Conservation (phyloP, 768 basidiomycete species). For the Mycena alexandri region DNA sequence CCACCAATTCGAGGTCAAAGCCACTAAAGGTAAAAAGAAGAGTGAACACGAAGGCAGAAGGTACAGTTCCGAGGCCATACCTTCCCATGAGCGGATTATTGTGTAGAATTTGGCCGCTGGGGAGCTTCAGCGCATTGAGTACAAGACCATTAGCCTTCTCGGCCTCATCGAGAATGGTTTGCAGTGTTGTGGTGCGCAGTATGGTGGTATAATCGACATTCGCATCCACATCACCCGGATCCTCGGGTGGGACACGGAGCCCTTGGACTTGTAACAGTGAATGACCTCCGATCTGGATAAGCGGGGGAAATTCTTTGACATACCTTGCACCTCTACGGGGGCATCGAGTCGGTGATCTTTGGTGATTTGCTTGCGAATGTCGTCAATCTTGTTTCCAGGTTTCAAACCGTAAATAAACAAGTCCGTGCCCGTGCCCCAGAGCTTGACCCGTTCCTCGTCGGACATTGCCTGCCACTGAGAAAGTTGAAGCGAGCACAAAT, state of each 20-base stretch:
- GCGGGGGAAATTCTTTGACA: no score
- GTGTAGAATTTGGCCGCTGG: not conserved
- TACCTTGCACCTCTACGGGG: constrained; percentile 3
- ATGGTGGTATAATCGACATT: not conserved
- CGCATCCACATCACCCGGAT: not conserved
- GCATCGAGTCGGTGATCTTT: not conserved
- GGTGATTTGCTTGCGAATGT: not conserved
- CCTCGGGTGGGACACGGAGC: not conserved
- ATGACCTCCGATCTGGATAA: no score
- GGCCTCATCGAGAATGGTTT: not conserved
- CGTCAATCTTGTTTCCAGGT: no score
- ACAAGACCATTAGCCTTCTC: constrained; percentile 2
- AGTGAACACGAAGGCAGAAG: no score
- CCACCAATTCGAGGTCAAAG: no score
- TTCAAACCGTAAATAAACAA: not conserved
- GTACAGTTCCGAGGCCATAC: no score
- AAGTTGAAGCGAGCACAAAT: not conserved
- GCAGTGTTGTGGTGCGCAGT: constrained; percentile 11
- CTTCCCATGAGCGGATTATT: constrained; percentile 1
- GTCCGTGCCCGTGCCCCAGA: not conserved
- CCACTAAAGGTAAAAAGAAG: no score
- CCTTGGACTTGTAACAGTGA: constrained; percentile 1
- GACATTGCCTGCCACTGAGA: not conserved
- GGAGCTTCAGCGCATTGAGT: constrained; percentile 16
- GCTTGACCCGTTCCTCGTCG: not conserved